These are phyloP conservation scores for Xylaria sp. DNA, from an alignment of 2,329 filamentous ascomycete genomes.

Conservation along the genomic window DNA sequence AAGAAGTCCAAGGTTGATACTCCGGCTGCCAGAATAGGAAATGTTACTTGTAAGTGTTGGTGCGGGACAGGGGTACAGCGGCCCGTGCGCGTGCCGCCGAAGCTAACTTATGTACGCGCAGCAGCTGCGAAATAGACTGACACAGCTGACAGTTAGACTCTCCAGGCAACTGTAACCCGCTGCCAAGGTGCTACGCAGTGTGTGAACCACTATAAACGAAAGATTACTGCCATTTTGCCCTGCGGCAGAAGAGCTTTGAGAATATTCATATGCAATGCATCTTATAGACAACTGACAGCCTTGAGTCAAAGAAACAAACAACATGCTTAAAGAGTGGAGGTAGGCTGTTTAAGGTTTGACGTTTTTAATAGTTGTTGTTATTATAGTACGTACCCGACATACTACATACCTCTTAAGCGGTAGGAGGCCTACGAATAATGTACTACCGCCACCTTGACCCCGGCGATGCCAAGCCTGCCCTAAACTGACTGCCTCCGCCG, in stretches of 20 bases:
- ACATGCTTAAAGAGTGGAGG: not conserved
- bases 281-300: not conserved
- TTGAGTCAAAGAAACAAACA: not conserved
- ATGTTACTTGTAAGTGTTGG: not conserved
- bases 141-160: not conserved
- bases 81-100: not conserved
- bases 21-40: conserved; percentile 6
- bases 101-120: not conserved
- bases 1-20: not conserved
- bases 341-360: not conserved
- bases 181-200: too few species aligned
- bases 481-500: not conserved
- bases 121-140: not conserved
- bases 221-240: not conserved
- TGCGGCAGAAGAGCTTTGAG: not conserved
- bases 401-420: not conserved
- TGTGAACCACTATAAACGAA: not conserved
- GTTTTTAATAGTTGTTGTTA: not conserved
- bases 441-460: conserved; percentile 3
- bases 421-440: not conserved
- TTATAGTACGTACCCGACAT: not conserved
- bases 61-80: not conserved
- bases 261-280: not conserved
- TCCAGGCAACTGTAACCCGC: too few species aligned
- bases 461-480: conserved; percentile 6